phyloP scores from a whole-genome alignment of 176 grass and related monocot genomes.

The Tillandsia fasciculata region DNA sequence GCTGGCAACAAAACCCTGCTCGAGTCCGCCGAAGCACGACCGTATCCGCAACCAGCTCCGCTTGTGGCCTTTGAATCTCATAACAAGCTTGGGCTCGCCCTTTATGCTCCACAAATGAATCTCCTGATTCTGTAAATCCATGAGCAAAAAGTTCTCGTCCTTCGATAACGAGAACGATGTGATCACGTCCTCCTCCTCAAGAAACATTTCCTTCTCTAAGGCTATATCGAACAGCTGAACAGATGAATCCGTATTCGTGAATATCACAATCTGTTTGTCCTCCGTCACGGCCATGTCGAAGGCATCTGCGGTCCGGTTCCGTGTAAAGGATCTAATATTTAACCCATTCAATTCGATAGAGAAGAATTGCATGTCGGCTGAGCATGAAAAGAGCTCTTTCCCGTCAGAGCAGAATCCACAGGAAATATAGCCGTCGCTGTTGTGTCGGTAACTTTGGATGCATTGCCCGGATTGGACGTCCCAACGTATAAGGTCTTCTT shows the following conservation, averaged over 20 bases:
- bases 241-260: slow-evolving; percentile 31
- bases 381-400: slow-evolving; percentile 44
- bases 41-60: slow-evolving; percentile 67
- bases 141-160: slow-evolving; percentile 77
- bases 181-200: slow-evolving; percentile 55
- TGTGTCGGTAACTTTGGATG: slow-evolving; percentile 55
- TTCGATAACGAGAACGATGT: slow-evolving; percentile 78
- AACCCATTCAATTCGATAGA: slow-evolving; percentile 30
- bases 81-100: slow-evolving; percentile 49
- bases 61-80: slow-evolving; percentile 61
- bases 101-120: slow-evolving; percentile 94
- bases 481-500: slow-evolving; percentile 69
- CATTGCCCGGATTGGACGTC: slow-evolving; percentile 67
- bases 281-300: slow-evolving; percentile 33
- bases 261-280: slow-evolving; percentile 64
- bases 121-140: slow-evolving; percentile 51
- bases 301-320: no score
- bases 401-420: slow-evolving; percentile 70
- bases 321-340: no score
- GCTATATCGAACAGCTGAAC: slow-evolving; percentile 64
- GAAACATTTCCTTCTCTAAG: slow-evolving; percentile 47
- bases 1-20: slow-evolving; percentile 83
- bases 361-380: slow-evolving; percentile 40
- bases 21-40: slow-evolving; percentile 89
- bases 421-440: slow-evolving; percentile 42